A percentile compares a stretch with the other conserved stretches of the same genome.
Evolutionary conservation across 306 rosid species (phyloP).

Genomic region (Castanea crenata): DNA sequence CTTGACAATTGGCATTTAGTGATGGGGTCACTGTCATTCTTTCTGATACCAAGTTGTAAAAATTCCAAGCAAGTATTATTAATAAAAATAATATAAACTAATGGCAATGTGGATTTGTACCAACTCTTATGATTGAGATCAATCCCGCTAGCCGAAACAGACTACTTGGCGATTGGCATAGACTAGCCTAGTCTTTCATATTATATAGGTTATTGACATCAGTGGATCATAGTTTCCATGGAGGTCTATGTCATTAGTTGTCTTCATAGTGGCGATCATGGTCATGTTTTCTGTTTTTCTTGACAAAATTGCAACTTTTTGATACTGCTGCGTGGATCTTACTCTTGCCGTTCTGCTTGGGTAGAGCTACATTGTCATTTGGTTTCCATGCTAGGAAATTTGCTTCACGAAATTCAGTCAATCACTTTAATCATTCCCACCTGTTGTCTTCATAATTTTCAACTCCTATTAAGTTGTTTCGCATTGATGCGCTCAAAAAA

Average conservation of each 20-base stretch:
- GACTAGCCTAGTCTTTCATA: conserved; percentile 13
- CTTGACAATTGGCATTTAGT: conserved; percentile 1
- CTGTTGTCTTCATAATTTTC: neutral
- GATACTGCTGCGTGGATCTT: conserved; percentile 31
- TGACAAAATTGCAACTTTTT: conserved; percentile 25
- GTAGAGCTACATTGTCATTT: neutral
- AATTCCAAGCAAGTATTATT: neutral
- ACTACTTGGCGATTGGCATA: conserved; percentile 21
- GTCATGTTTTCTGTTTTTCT: conserved; percentile 36
- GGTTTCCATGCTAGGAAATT: neutral
- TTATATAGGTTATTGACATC: conserved; percentile 9
- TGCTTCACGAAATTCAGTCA: conserved; percentile 10
- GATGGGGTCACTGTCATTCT: conserved; percentile 28
- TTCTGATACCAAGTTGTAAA: neutral
- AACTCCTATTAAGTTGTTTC: neutral
- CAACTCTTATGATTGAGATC: conserved; percentile 23
- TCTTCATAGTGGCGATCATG: conserved; percentile 41
- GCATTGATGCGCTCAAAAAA: neutral
- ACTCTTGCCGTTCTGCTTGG: conserved; percentile 8
- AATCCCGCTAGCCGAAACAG: conserved; percentile 28
- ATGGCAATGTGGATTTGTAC: conserved; percentile 11
- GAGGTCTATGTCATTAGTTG: conserved; percentile 25
- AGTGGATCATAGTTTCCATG: conserved; percentile 17
- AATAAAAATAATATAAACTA: neutral
- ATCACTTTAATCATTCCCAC: neutral